Evolutionary conservation across 495 filamentous ascomycete genomes (phyloP).

Genomic region (Neurospora tetrasperma): DNA sequence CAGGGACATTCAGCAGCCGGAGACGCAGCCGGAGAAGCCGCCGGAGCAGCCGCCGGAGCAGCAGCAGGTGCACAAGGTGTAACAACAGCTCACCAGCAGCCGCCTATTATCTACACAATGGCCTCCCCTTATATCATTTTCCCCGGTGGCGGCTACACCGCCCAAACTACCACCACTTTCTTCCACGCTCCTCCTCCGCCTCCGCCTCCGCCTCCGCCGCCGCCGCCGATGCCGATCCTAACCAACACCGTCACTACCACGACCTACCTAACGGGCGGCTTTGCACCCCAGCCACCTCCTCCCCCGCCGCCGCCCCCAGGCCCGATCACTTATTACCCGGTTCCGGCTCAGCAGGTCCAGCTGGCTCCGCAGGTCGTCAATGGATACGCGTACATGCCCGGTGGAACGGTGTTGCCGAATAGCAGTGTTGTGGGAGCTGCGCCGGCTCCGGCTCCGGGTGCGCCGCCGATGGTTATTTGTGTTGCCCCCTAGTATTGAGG

Average conservation of each 20-base stretch:
- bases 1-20: neutral
- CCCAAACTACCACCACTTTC: neutral
- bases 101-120: neutral
- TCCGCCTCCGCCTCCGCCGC: slow-evolving; percentile 1
- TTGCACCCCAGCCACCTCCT: neutral
- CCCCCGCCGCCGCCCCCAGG: neutral
- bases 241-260: neutral
- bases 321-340: neutral
- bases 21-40: neutral
- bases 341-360: slow-evolving; percentile 5
- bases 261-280: neutral
- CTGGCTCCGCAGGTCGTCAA: neutral
- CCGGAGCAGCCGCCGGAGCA: neutral
- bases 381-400: neutral
- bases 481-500: neutral
- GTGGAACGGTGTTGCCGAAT: neutral
- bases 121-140: neutral
- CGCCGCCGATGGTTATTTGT: neutral
- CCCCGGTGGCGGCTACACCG: neutral
- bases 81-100: neutral
- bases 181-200: neutral
- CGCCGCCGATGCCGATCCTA: neutral
- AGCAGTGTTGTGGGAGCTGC: neutral
- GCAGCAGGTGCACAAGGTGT: neutral
- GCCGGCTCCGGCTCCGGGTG: slow-evolving; percentile 3